Conservation (phyloP, 208 protist genomes). For the Leishmania major region DNA sequence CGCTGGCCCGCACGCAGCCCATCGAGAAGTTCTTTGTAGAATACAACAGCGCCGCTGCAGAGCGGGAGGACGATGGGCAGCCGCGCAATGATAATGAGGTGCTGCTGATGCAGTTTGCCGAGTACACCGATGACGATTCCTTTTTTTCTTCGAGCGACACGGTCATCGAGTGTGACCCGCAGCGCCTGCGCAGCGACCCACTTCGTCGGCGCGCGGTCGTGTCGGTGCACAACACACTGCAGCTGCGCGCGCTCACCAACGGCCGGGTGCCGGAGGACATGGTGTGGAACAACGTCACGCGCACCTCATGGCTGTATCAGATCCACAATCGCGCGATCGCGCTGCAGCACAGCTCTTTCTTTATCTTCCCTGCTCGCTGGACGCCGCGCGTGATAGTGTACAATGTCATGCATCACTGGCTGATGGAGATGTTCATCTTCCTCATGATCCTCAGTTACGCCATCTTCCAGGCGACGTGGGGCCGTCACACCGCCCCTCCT, state of each 20-base stretch:
- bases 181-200: constrained; percentile 53
- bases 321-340: constrained; percentile 80
- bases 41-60: constrained; percentile 40
- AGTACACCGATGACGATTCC: constrained; percentile 93
- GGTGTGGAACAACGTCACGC: constrained; percentile 44
- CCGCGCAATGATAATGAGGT: constrained; percentile 77
- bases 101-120: constrained; percentile 82
- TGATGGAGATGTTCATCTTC: constrained; percentile 76
- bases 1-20: constrained; percentile 43
- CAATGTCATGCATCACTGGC: constrained; percentile 92
- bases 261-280: constrained; percentile 64
- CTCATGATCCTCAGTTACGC: constrained; percentile 81
- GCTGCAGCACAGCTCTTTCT: constrained; percentile 83
- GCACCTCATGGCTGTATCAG: constrained; percentile 75
- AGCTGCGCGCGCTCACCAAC: constrained; percentile 53
- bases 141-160: constrained; percentile 80
- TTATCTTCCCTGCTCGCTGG: constrained; percentile 84
- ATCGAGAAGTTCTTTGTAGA: constrained; percentile 88
- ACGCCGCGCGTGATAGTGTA: constrained; percentile 87
- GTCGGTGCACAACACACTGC: constrained; percentile 71
- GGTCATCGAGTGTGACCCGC: constrained; percentile 66
- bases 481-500: constrained; percentile 47
- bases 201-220: constrained; percentile 49
- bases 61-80: constrained; percentile 36
- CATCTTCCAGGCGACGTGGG: constrained; percentile 87